phyloP scores from a whole-genome alignment of 805 yeast species.

The Maudiozyma serrabonitensis region DNA sequence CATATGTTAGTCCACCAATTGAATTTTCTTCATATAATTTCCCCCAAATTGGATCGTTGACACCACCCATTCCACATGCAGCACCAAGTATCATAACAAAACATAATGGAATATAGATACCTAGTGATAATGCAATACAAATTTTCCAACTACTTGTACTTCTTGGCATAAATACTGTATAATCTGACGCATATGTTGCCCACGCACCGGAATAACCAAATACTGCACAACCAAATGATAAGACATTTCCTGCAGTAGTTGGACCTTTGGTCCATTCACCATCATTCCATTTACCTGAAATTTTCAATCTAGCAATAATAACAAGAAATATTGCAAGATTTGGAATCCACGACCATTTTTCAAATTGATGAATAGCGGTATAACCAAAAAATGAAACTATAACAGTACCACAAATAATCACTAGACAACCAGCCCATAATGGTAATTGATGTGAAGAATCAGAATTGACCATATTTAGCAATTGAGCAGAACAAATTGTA shows the following conservation, averaged over 20 bases:
- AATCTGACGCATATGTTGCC: slow-evolving; percentile 91
- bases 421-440: slow-evolving; percentile 83
- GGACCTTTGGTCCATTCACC: slow-evolving; percentile 46
- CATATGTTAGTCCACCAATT: slow-evolving; percentile 75
- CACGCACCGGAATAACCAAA: slow-evolving; percentile 92
- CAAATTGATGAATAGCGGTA: slow-evolving; percentile 67
- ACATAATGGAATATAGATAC: slow-evolving; percentile 55
- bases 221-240: slow-evolving; percentile 73
- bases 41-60: slow-evolving; percentile 36
- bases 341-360: slow-evolving; percentile 84
- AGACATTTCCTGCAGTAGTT: slow-evolving; percentile 63
- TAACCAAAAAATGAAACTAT: slow-evolving; percentile 77
- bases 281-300: slow-evolving; percentile 50
- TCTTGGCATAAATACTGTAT: slow-evolving; percentile 75
- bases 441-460: slow-evolving; percentile 46
- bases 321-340: slow-evolving; percentile 61
- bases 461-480: slow-evolving; percentile 63
- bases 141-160: slow-evolving; percentile 48
- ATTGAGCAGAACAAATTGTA: slow-evolving; percentile 80
- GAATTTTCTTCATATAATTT: slow-evolving; percentile 44
- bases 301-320: slow-evolving; percentile 66
- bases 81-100: slow-evolving; percentile 77
- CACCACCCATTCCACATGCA: slow-evolving; percentile 68
- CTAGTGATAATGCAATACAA: slow-evolving; percentile 52
- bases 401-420: slow-evolving; percentile 58